These are phyloP conservation scores for Xylaria digitata DNA, from an alignment of 2,329 filamentous ascomycete species.

Conservation along the genomic window DNA sequence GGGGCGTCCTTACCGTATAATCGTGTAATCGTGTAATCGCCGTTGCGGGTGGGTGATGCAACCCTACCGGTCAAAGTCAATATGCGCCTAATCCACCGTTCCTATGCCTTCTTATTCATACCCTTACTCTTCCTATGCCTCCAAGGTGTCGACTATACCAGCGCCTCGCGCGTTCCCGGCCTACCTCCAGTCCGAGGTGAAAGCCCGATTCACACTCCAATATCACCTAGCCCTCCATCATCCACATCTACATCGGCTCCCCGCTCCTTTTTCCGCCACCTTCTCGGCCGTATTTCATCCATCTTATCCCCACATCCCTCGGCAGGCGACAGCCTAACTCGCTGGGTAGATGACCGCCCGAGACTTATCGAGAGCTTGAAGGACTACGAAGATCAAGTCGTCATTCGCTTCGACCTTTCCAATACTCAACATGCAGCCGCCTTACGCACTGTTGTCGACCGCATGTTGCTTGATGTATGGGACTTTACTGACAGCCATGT, in stretches of 20 bases:
- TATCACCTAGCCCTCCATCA: conserved; percentile 7
- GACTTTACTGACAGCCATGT: conserved; percentile 83
- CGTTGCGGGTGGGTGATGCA: conserved; percentile 24
- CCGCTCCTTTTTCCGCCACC: conserved; percentile 45
- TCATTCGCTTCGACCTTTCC: conserved; percentile 86
- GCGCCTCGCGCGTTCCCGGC: conserved; percentile 34
- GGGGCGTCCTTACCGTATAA: no score
- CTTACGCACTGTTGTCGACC: conserved; percentile 50
- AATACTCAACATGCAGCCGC: conserved; percentile 51
- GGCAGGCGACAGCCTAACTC: conserved; percentile 38
- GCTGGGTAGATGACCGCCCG: conserved; percentile 46
- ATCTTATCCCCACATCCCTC: conserved; percentile 39
- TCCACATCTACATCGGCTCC: conserved; percentile 25
- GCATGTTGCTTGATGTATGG: conserved; percentile 90
- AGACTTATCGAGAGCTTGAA: conserved; percentile 51
- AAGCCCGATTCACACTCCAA: not conserved
- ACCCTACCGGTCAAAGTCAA: conserved; percentile 11
- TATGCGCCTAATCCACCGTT: conserved; percentile 29
- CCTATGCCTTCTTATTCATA: conserved; percentile 16
- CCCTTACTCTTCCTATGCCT: conserved; percentile 29
- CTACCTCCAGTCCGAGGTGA: conserved; percentile 28
- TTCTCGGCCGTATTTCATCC: conserved; percentile 41
- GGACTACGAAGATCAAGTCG: conserved; percentile 82
- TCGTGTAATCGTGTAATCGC: conserved; percentile 1
- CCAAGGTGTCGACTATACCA: conserved; percentile 5